Evolutionary conservation across 352 stramenopile genomes (phyloP).

Genomic region (Halophytophthora batemanensis): DNA sequence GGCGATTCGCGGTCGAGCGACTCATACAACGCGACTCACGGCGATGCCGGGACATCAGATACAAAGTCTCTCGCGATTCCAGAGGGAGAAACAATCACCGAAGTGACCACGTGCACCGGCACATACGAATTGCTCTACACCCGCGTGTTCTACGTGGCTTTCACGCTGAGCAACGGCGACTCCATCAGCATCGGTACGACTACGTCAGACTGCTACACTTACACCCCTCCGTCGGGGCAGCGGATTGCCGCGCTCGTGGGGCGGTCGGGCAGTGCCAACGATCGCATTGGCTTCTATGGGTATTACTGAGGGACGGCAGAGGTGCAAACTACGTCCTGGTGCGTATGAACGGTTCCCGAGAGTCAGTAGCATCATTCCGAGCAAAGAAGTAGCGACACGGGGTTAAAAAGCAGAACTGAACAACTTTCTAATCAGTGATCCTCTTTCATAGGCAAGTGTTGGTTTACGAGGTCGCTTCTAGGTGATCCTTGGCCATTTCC

Average conservation of each 20-base stretch:
- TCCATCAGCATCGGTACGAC: conserved; percentile 14
- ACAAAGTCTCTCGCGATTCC: conserved; percentile 12
- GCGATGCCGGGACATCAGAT: conserved; percentile 13
- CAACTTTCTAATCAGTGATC: no score
- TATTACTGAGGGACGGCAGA: conserved; percentile 8
- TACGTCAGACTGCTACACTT: conserved; percentile 11
- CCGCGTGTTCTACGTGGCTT: conserved; percentile 16
- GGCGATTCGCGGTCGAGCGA: conserved; percentile 17
- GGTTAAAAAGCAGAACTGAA: no score
- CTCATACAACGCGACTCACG: conserved; percentile 14
- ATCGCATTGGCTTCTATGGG: conserved; percentile 11
- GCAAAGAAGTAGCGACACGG: no score
- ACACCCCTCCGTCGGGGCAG: conserved; percentile 7
- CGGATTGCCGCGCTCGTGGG: conserved; percentile 14
- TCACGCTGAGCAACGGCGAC: conserved; percentile 14
- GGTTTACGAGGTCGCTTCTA: no score
- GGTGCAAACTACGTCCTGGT: no score
- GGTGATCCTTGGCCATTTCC: no score
- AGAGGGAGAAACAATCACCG: conserved; percentile 4
- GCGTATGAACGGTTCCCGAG: no score
- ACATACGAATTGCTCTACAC: conserved; percentile 11
- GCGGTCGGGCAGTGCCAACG: conserved; percentile 14
- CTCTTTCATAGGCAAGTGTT: no score
- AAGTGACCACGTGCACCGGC: conserved; percentile 9
- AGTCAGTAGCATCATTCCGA: no score